Evolutionary conservation across 495 filamentous ascomycete species (phyloP), one percentile per base, ranked within the genome.

Genomic region (Aspergillus ostianus): DNA sequence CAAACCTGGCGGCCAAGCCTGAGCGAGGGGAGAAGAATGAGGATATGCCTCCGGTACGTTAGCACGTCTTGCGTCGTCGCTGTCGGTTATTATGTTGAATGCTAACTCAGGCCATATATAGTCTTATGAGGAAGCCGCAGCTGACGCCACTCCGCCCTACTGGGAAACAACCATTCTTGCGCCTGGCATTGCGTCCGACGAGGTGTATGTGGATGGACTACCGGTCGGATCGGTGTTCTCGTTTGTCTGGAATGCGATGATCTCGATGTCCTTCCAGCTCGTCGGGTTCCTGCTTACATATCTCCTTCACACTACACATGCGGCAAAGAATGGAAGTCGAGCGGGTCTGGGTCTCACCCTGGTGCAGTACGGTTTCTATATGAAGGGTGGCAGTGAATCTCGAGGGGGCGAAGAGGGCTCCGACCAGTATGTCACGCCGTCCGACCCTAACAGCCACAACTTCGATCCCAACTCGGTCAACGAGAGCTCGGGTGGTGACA

Each of bases 151-250:
- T 41, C 94, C 94, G 0, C 94, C 95, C 3, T 98, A 98, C 73
- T 98, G 94, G 94, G 94, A 98, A 76, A 98, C 93, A 18, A 97
- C 94, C 2, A 97, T 98, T 65, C 82, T 98, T 57, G 91, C 93
- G 3, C 95, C 94, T 7, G 93, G 93, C 30, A 84, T 87, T 49
- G 88, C 87, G 2, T 82, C 83, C 30, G 92, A 98, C 67, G 94
- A 98, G 73, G 94, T 98, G 51, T 98, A 91, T 70, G 88, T 98
- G 47, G 93, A 98, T 70, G 95, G 94, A 64, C 82, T 98, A 64
- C 92, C 95, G 3, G 95, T 98, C 61, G 94, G 94, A 67, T 95
- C 92, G 36, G 77, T 98, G 64, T 98, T 98, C 80, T 89, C 87
- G 56, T 98, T 98, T 67, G 78, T 97, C 59, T 98, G 95, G 95